phyloP scores from a whole-genome alignment of 2,329 filamentous ascomycete genomes.

The Fusarium sp. region DNA sequence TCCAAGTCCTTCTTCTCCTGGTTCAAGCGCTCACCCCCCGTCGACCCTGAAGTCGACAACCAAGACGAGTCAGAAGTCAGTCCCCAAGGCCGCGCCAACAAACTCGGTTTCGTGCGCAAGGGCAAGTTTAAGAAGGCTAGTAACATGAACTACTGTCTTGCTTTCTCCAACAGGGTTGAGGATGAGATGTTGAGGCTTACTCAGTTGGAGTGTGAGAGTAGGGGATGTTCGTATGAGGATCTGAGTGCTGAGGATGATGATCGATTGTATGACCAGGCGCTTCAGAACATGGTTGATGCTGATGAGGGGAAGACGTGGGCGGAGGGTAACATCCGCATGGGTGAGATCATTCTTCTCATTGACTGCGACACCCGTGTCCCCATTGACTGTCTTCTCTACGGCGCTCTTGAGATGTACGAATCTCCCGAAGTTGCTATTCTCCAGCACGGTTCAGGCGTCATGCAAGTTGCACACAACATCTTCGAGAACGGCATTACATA shows the following conservation, averaged over 20 bases:
- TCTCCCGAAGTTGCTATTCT: slow-evolving; percentile 76
- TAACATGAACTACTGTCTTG: slow-evolving; percentile 74
- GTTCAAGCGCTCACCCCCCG: slow-evolving; percentile 45
- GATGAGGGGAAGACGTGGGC: slow-evolving; percentile 64
- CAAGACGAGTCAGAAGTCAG: slow-evolving; percentile 54
- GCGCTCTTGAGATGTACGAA: slow-evolving; percentile 76
- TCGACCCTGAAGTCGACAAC: slow-evolving; percentile 39
- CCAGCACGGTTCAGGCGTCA: slow-evolving; percentile 78
- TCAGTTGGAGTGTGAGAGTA: slow-evolving; percentile 29
- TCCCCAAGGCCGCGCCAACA: slow-evolving; percentile 45
- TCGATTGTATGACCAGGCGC: slow-evolving; percentile 55
- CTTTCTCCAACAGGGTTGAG: slow-evolving; percentile 65
- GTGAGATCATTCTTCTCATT: slow-evolving; percentile 68
- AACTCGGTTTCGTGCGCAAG: slow-evolving; percentile 61
- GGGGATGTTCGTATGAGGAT: slow-evolving; percentile 50
- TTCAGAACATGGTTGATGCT: slow-evolving; percentile 57
- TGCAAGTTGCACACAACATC: slow-evolving; percentile 77
- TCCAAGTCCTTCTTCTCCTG: slow-evolving; percentile 46
- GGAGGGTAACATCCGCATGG: slow-evolving; percentile 64
- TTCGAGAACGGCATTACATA: slow-evolving; percentile 80
- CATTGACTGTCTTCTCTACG: slow-evolving; percentile 72
- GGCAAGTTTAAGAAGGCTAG: slow-evolving; percentile 74
- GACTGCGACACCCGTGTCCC: slow-evolving; percentile 74
- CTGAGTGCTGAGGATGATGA: slow-evolving; percentile 55
- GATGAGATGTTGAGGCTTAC: slow-evolving; percentile 52